Percentiles rank a stretch among this genome's conserved stretches.
Conservation (phyloP, 1,139 yeast genomes). For the Blastobotrys illinoisensis region DNA sequence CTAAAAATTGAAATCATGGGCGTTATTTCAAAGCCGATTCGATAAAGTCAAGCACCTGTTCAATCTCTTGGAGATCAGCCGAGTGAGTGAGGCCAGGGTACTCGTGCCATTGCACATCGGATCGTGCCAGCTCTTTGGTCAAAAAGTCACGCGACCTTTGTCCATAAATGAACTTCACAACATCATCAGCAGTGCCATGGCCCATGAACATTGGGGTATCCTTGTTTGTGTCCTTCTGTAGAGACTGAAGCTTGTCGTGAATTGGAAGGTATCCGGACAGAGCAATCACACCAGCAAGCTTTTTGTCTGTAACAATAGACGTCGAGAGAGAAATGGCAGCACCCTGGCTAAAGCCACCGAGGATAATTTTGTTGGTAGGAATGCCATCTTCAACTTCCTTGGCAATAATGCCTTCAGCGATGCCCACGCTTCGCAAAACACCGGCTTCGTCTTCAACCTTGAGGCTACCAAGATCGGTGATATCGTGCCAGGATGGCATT, state of each 20-base stretch:
- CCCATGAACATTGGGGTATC: constrained; percentile 81
- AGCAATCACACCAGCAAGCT: constrained; percentile 72
- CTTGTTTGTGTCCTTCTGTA: constrained; percentile 37
- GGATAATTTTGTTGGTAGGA: constrained; percentile 61
- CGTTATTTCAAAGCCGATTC: constrained; percentile 3
- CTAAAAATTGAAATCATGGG: background rate
- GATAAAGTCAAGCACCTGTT: constrained; percentile 53
- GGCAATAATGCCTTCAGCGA: constrained; percentile 48
- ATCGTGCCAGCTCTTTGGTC: constrained; percentile 47
- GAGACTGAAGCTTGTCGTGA: constrained; percentile 37
- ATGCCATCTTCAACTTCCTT: constrained; percentile 63
- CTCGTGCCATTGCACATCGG: constrained; percentile 48
- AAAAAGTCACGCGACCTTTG: constrained; percentile 37
- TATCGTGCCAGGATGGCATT: constrained; percentile 90
- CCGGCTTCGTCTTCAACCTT: constrained; percentile 60
- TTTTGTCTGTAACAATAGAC: constrained; percentile 39
- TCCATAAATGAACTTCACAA: constrained; percentile 51
- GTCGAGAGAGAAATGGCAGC: constrained; percentile 61
- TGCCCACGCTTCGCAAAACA: constrained; percentile 50
- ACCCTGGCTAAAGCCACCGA: constrained; percentile 97
- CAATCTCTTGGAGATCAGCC: constrained; percentile 60
- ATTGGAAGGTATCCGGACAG: constrained; percentile 76
- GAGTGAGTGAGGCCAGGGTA: constrained; percentile 67
- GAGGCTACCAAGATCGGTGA: constrained; percentile 48
- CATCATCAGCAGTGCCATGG: constrained; percentile 76